Evolutionary conservation across 352 stramenopile genomes (phyloP).

Genomic region (Globisporangium alternatum): DNA sequence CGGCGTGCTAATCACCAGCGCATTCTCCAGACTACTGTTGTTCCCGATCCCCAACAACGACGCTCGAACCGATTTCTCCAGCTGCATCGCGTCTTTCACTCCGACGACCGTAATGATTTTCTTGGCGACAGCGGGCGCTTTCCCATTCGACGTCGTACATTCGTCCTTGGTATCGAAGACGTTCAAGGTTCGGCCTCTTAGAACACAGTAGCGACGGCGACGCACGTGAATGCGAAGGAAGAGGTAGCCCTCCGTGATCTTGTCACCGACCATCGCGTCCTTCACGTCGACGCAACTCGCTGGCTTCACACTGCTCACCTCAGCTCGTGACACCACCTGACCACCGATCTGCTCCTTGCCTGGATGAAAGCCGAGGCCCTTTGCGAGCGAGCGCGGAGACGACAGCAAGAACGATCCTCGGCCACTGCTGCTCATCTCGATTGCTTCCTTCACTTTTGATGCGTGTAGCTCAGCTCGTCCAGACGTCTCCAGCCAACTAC

Average conservation of each 20-base stretch:
- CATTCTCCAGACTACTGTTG: slow-evolving; percentile 38
- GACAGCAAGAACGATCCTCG: slow-evolving; percentile 19
- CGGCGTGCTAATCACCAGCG: slow-evolving; percentile 59
- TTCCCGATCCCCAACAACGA: slow-evolving; percentile 42
- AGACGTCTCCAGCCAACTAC: not conserved
- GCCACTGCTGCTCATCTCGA: slow-evolving; percentile 4
- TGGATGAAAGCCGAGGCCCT: slow-evolving; percentile 14
- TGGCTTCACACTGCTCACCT: not conserved
- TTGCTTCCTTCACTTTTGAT: not conserved
- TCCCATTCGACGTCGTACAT: slow-evolving; percentile 3
- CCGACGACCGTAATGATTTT: slow-evolving; percentile 64
- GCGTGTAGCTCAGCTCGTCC: not conserved
- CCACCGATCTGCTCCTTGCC: slow-evolving; percentile 18
- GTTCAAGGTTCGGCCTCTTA: slow-evolving; percentile 48
- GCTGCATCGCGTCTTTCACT: slow-evolving; percentile 55
- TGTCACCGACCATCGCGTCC: not conserved
- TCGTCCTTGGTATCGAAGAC: slow-evolving; percentile 66
- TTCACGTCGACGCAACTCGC: not conserved
- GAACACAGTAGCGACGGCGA: slow-evolving; percentile 67
- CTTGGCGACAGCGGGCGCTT: slow-evolving; percentile 27
- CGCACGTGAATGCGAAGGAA: slow-evolving; percentile 55
- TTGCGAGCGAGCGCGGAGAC: slow-evolving; percentile 17
- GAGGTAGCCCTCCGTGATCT: slow-evolving; percentile 59
- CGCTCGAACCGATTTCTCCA: slow-evolving; percentile 50
- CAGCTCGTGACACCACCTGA: slow-evolving; percentile 2